phyloP scores from a whole-genome alignment of 495 filamentous ascomycete genomes.

The Staphylotrichum tortipilum region DNA sequence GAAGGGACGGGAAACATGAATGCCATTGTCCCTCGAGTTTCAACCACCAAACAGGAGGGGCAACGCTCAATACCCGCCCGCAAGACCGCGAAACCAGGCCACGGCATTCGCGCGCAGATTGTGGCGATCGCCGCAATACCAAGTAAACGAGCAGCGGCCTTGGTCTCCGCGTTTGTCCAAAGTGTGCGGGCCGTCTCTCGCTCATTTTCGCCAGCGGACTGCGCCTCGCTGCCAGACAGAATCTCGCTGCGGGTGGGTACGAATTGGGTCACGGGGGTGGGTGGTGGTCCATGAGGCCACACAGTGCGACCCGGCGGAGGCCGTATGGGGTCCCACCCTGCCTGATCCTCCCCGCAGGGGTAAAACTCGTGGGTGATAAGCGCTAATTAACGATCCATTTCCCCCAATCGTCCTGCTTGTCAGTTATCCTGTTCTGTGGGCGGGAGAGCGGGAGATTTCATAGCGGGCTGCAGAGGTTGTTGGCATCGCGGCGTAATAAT shows the following conservation, averaged over 20 bases:
- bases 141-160: not conserved
- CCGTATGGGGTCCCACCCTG: not conserved
- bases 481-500: too few species aligned
- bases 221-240: not conserved
- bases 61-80: too few species aligned
- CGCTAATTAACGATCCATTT: constrained; percentile 6
- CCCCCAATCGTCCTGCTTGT: not conserved
- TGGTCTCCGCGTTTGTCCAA: not conserved
- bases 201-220: constrained; percentile 2
- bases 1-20: too few species aligned
- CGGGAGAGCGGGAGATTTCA: not conserved
- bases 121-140: too few species aligned
- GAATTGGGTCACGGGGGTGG: not conserved
- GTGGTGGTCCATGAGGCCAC: not conserved
- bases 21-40: too few species aligned
- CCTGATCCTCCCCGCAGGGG: not conserved
- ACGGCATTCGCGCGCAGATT: too few species aligned
- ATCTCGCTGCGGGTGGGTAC: not conserved
- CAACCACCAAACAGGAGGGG: too few species aligned
- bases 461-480: too few species aligned
- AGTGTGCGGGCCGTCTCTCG: not conserved
- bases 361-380: not conserved
- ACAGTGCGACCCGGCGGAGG: constrained; percentile 4
- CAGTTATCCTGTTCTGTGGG: too few species aligned
- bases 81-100: too few species aligned